A percentile compares a stretch with the other conserved stretches of the same genome.
These are phyloP conservation scores for Trichoderma sp. DNA, from an alignment of 2,329 filamentous ascomycete genomes.

Conservation along the genomic window DNA sequence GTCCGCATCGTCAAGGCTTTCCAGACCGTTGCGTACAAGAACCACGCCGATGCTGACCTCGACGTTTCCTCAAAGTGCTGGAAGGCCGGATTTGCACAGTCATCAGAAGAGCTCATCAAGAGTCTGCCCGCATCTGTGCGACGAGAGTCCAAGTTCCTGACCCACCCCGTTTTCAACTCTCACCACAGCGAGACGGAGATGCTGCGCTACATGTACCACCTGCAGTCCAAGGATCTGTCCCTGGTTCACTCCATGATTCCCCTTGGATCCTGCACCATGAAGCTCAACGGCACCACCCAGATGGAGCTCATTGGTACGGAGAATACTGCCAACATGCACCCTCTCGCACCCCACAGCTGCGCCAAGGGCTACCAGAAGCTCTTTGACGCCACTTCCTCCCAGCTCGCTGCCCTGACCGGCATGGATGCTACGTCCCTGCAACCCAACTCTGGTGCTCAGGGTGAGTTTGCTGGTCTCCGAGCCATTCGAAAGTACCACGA, in stretches of 20 bases:
- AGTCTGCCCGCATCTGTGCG: slow-evolving; percentile 61
- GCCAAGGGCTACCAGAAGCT: slow-evolving; percentile 69
- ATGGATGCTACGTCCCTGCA: slow-evolving; percentile 90
- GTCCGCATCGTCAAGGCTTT: slow-evolving; percentile 32
- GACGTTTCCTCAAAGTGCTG: slow-evolving; percentile 44
- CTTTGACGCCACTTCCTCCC: slow-evolving; percentile 70
- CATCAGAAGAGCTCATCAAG: slow-evolving; percentile 40
- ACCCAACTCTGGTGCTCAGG: slow-evolving; percentile 94
- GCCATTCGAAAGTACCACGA: slow-evolving; percentile 85
- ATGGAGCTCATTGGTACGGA: slow-evolving; percentile 84
- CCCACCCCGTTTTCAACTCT: slow-evolving; percentile 91
- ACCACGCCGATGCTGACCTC: slow-evolving; percentile 29
- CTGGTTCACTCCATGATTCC: slow-evolving; percentile 97
- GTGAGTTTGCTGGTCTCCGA: slow-evolving; percentile 87
- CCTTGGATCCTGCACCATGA: slow-evolving; percentile 97
- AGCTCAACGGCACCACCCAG: slow-evolving; percentile 90
- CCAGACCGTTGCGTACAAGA: slow-evolving; percentile 34
- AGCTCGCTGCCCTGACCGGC: slow-evolving; percentile 81
- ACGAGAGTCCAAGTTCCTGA: slow-evolving; percentile 75
- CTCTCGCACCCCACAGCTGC: slow-evolving; percentile 67
- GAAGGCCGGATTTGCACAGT: slow-evolving; percentile 40
- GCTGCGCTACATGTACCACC: slow-evolving; percentile 87
- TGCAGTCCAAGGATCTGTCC: slow-evolving; percentile 92
- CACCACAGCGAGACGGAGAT: slow-evolving; percentile 95
- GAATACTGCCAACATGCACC: slow-evolving; percentile 78